Base-by-base conservation (phyloP, 306 rosid species). In the Inga laurina region DNA sequence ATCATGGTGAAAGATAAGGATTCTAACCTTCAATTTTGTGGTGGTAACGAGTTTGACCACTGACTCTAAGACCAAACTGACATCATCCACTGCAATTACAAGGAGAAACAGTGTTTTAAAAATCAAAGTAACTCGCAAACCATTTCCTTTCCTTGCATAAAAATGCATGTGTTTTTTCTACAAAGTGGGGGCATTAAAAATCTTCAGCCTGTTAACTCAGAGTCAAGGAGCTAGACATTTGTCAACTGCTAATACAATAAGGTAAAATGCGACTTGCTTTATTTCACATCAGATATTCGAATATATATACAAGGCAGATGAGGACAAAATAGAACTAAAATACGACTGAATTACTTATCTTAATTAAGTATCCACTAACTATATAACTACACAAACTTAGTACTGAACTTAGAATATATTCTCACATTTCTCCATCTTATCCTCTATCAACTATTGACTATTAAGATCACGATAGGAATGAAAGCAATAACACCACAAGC, bases 1-100 rank as follows among this genome's bases (percentile, higher is more conserved):
- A 35, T 35, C 32, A 37, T 19, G 64, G 30, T 80, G 65, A 62
- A 70, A 11, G 11, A 66, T 24, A 11, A 66, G 34, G 41, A 70
- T 32, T 82, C 79, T 49, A 65, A 90, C 98, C 94, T 89, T 93
- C 71, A 93, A 61, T 80, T 89, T 90, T 1, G 98, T 87, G 80
- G 87, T 91, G n/a, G 85, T 85, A 66, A 93, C 85, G 56, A 93
- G 92, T 74, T 86, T 82, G 74, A 80, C 81, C 87, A 95, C 81
- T 27, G 94, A 86, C 48, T 79, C 91, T 75, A 93, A 41, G 3
- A 90, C 89, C 88, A 80, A 87, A 84, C 66, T 85, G 43, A 79
- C 87, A 85, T 87, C 95, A 74, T 91, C 91, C 79, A 41, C 97
- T 93, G 80, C 82, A 79, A 81, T 70, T 80, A 30, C 74, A 51